Base-by-base conservation (phyloP, 305 asterid genomes). In the Fraxinus sp. region DNA sequence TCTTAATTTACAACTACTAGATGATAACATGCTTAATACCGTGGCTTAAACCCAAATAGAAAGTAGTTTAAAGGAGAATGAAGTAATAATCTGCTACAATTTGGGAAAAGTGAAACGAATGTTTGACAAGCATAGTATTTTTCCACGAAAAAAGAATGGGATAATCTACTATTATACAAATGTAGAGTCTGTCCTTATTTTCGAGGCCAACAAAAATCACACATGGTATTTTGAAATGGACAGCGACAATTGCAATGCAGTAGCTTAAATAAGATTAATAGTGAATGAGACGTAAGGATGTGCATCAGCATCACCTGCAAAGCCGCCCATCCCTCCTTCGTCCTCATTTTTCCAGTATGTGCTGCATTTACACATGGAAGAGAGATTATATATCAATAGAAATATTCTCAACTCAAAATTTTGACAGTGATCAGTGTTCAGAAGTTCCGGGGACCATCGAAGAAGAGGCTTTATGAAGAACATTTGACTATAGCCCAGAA, bases 271-370 rank as follows among this genome's bases (percentile, higher is more conserved):
- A 83, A 94, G 96, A 90, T 92, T 92, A 81, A 94, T 87, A 80
- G 95, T 92, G 92, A 92, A 92, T 82, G 93, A 92, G 90, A 94
- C 97, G 24, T 88, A 94, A 80, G 97, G 96, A 87, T 94, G 92
- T 16, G 91, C 26, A 62, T 90, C 98, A 4, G 92, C 87, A 28
- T 95, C 98, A 13, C 93, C 92, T 81, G 88, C 97, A 68, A 93
- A 87, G 78, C 92, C 93, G 49, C 86, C 90, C 86, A 90, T 77
- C 84, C 95, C 92, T 81, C 91, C 94, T 77, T 94, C 97, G 4
- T 95, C 97, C 79, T 93, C 97, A 68, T 90, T 80, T 89, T 93
- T 95, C 97, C 97, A 93, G 92, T 82, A 93, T 78, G 91, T 64
- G 91, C 98, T 95, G 94, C 84, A 87, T 72, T 86, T 75, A 62